Percentiles rank a stretch among this genome's conserved stretches.
These are phyloP conservation scores for Dryadomyces quercus-mongolicae DNA, from an alignment of 2,329 filamentous ascomycete genomes.

Conservation along the genomic window DNA sequence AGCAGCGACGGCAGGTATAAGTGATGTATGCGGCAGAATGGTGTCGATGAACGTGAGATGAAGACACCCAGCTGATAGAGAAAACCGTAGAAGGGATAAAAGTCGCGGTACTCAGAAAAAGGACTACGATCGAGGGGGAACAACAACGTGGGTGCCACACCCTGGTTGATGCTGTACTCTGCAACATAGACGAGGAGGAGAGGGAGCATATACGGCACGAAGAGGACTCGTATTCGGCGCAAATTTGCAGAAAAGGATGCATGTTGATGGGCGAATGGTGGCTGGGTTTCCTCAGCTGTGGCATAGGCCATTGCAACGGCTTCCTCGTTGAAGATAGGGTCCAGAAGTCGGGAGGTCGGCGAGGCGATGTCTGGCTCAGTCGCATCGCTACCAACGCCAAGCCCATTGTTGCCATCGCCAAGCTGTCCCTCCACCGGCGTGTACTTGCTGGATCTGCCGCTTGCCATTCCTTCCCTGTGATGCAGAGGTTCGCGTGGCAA, in stretches of 20 bases:
- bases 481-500: constrained; percentile 57
- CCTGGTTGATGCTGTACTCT: constrained; percentile 97
- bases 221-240: constrained; percentile 53
- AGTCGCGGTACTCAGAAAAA: constrained; percentile 69
- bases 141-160: constrained; percentile 77
- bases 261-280: background rate
- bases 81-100: constrained; percentile 90
- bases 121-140: constrained; percentile 70
- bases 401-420: constrained; percentile 20
- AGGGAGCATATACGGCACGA: constrained; percentile 78
- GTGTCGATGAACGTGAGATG: constrained; percentile 80
- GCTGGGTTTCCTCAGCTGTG: constrained; percentile 13
- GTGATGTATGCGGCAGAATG: constrained; percentile 69
- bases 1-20: constrained; percentile 75
- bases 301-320: constrained; percentile 28
- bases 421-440: background rate
- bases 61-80: constrained; percentile 95
- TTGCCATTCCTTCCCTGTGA: constrained; percentile 19
- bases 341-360: constrained; percentile 17
- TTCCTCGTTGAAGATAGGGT: constrained; percentile 21
- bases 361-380: constrained; percentile 19
- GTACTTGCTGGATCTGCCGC: constrained; percentile 8
- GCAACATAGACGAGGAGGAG: constrained; percentile 86
- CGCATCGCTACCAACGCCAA: constrained; percentile 17
- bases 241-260: constrained; percentile 39